Evolutionary conservation across 2,329 filamentous ascomycete genomes (phyloP).

Genomic region (Gaeumannomyces sp.): DNA sequence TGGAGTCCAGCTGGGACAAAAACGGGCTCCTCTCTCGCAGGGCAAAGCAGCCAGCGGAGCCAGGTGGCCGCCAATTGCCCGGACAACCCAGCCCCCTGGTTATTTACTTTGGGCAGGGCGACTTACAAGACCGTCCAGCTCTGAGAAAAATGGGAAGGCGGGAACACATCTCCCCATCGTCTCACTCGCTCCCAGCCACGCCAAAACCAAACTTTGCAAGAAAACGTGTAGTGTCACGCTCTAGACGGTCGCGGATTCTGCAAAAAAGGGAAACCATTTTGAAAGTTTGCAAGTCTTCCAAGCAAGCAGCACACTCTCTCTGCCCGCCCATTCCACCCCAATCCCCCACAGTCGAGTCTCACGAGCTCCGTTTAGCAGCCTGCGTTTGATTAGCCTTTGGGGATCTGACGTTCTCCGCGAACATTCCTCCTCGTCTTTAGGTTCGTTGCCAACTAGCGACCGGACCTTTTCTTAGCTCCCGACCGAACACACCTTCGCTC

Average conservation of each 20-base stretch:
- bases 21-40: neutral
- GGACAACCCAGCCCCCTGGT: constrained; percentile 14
- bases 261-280: neutral
- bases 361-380: neutral
- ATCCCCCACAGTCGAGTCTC: neutral
- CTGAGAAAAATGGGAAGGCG: neutral
- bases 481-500: neutral
- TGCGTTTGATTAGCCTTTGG: neutral
- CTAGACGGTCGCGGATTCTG: too few relatives aligned
- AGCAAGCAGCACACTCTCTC: neutral
- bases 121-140: neutral
- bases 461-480: neutral
- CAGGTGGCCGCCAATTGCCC: constrained; percentile 11
- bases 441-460: neutral
- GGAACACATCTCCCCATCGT: neutral
- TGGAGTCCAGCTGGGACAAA: neutral
- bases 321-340: neutral
- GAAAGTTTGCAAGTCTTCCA: constrained; percentile 1
- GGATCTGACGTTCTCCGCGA: neutral
- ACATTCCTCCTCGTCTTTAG: neutral
- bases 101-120: constrained; percentile 15
- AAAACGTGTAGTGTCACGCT: neutral
- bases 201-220: neutral
- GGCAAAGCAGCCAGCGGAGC: neutral
- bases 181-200: neutral